Evolutionary conservation across 1,284 basidiomycete genomes (phyloP).

Genomic region (Rhizopogon parksii): DNA sequence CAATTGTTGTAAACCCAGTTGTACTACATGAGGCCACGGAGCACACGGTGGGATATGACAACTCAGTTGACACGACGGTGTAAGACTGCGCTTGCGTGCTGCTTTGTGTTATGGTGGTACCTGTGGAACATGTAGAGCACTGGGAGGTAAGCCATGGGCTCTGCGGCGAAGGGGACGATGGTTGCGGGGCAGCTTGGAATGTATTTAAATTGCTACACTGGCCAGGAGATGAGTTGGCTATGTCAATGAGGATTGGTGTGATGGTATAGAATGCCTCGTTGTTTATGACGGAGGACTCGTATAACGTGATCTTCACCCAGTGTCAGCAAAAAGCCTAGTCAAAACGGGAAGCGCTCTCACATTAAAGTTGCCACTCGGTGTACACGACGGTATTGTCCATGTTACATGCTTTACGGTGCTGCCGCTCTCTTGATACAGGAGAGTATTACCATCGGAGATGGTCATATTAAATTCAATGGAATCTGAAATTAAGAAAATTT

Average conservation of each 20-base stretch:
- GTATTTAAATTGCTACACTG: neutral
- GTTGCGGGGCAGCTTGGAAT: neutral
- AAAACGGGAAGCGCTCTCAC: neutral
- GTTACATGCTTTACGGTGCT: conserved; percentile 36
- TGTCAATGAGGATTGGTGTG: neutral
- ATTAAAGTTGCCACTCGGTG: too few relatives aligned
- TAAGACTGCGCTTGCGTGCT: too few relatives aligned
- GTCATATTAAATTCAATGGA: conserved; percentile 16
- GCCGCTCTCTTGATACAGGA: conserved; percentile 36
- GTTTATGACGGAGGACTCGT: neutral
- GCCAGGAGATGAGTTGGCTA: neutral
- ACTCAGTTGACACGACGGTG: neutral
- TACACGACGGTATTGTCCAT: conserved; percentile 31
- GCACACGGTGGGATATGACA: too few relatives aligned
- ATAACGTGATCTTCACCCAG: neutral
- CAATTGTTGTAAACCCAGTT: too few relatives aligned
- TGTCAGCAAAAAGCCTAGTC: neutral
- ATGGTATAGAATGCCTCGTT: neutral
- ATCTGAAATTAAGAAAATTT: conserved; percentile 44
- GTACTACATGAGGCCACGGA: too few relatives aligned
- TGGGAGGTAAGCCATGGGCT: neutral
- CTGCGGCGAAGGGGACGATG: neutral
- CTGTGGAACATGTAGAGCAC: neutral
- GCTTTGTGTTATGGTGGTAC: too few relatives aligned
- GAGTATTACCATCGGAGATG: conserved; percentile 22